phyloP scores from a whole-genome alignment of 1,284 basidiomycete genomes.

The Stereum hirsutum region DNA sequence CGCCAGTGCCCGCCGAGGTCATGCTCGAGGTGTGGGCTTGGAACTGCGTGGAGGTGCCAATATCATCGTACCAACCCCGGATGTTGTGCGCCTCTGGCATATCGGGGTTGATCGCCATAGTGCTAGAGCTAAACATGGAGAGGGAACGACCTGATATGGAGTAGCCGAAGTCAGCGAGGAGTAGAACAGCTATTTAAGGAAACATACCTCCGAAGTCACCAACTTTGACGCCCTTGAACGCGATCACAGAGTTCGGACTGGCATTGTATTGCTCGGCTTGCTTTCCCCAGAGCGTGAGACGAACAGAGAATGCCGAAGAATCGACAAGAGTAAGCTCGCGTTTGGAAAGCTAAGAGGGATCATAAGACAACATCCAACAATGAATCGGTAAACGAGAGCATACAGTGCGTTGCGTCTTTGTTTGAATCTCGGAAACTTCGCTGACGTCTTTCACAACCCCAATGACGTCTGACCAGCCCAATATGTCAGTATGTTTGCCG shows the following conservation, averaged over 20 bases:
- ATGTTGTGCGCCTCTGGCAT: conserved; percentile 80
- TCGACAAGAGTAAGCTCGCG: conserved; percentile 89
- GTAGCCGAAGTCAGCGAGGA: conserved; percentile 2
- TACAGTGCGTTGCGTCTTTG: conserved; percentile 67
- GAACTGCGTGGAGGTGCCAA: conserved; percentile 57
- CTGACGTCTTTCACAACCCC: conserved; percentile 78
- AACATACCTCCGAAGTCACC: conserved; percentile 82
- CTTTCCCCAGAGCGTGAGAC: conserved; percentile 94
- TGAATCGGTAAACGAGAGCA: conserved; percentile 13
- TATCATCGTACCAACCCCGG: conserved; percentile 86
- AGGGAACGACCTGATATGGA: conserved; percentile 58
- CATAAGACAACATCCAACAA: no score
- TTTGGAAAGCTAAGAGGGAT: conserved; percentile 77
- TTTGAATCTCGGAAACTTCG: conserved; percentile 60
- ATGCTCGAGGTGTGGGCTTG: conserved; percentile 53
- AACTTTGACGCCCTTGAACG: conserved; percentile 94
- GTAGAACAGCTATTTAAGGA: not conserved
- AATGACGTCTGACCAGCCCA: conserved; percentile 84
- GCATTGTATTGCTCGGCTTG: conserved; percentile 78
- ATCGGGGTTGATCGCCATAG: conserved; percentile 83
- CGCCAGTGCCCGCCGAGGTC: conserved; percentile 26
- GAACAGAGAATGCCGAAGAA: conserved; percentile 70
- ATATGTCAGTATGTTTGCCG: no score
- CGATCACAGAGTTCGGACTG: conserved; percentile 64
- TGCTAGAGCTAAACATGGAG: conserved; percentile 59